Percentiles rank a stretch among this genome's conserved stretches.
phyloP scores from a whole-genome alignment of 1,284 basidiomycete genomes.

The Amylostereum areolatum region DNA sequence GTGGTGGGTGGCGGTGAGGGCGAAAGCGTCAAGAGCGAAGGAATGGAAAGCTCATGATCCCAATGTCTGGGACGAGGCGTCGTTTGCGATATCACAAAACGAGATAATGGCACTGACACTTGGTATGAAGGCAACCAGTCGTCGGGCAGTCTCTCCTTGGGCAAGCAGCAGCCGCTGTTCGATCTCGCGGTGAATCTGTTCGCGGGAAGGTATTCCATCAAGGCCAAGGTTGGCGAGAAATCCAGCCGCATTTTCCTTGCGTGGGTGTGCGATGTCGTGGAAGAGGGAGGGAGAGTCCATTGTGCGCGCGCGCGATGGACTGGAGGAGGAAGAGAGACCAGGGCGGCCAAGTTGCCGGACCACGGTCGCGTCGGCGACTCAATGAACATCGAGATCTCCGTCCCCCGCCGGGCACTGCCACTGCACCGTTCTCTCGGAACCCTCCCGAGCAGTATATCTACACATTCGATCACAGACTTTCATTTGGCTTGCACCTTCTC shows the following conservation, averaged over 20 bases:
- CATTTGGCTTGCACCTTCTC: too few species aligned
- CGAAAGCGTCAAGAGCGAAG: conserved; percentile 54
- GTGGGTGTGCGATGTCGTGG: conserved; percentile 41
- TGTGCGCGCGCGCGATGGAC: conserved; percentile 6
- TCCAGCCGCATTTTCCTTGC: conserved; percentile 29
- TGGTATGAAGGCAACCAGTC: conserved; percentile 75
- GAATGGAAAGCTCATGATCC: conserved; percentile 54
- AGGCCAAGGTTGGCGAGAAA: conserved; percentile 52
- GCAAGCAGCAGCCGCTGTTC: conserved; percentile 67
- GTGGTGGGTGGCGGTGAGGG: conserved; percentile 76
- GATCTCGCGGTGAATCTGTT: conserved; percentile 58
- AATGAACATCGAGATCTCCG: too few species aligned
- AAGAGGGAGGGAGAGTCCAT: conserved; percentile 24
- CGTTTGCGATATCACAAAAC: background rate
- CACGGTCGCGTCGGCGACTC: too few species aligned
- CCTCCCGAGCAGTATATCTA: too few species aligned
- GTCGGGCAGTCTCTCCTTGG: conserved; percentile 52
- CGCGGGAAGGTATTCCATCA: conserved; percentile 45
- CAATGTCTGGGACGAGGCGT: conserved; percentile 49
- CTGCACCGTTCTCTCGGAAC: too few species aligned
- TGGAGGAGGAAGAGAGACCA: background rate
- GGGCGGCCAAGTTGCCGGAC: too few species aligned
- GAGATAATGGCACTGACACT: conserved; percentile 41
- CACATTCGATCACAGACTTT: too few species aligned
- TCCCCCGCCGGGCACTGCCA: too few species aligned